Percentiles rank a stretch among this genome's conserved stretches.
Evolutionary conservation across 1,139 yeast species (phyloP).

Genomic region (Kurtzmaniella quercitrusa): DNA sequence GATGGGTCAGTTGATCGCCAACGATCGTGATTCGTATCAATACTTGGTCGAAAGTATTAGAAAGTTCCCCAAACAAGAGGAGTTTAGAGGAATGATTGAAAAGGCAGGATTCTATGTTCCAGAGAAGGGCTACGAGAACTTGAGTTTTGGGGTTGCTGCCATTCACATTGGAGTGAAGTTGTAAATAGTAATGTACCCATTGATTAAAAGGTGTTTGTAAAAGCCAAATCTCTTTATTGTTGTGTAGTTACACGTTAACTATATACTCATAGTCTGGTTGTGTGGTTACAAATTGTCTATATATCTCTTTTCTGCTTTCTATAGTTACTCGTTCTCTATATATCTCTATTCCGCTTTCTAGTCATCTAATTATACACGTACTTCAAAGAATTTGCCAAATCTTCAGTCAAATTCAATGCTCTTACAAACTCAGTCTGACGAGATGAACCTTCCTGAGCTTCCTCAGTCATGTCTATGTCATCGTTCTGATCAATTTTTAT

Average conservation of each 20-base stretch:
- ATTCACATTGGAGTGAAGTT: conserved; percentile 93
- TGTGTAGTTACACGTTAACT: no score
- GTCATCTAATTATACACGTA: conserved; percentile 17
- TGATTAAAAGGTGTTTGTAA: no score
- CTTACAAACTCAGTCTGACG: conserved; percentile 16
- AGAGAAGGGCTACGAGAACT: conserved; percentile 87
- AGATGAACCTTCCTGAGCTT: conserved; percentile 3
- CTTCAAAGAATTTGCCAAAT: conserved; percentile 19
- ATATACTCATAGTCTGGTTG: no score
- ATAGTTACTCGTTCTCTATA: no score
- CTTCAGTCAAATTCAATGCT: conserved; percentile 31
- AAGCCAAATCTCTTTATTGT: no score
- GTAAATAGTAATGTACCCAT: conserved; percentile 11
- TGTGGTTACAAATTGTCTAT: no score
- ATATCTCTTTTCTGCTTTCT: no score
- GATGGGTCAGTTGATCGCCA: conserved; percentile 92
- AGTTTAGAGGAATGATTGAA: conserved; percentile 86
- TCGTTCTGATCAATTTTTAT: conserved; percentile 10
- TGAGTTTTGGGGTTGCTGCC: conserved; percentile 96
- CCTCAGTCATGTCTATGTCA: conserved; percentile 20
- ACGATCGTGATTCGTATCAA: conserved; percentile 93
- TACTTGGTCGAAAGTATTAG: conserved; percentile 92
- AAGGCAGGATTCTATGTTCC: conserved; percentile 89
- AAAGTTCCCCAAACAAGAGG: conserved; percentile 88
- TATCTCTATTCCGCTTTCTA: not conserved